Evolutionary conservation across 78 protist genomes (phyloP), one percentile per base, ranked within the genome.

Genomic region (Creolimax fragrantissima): DNA sequence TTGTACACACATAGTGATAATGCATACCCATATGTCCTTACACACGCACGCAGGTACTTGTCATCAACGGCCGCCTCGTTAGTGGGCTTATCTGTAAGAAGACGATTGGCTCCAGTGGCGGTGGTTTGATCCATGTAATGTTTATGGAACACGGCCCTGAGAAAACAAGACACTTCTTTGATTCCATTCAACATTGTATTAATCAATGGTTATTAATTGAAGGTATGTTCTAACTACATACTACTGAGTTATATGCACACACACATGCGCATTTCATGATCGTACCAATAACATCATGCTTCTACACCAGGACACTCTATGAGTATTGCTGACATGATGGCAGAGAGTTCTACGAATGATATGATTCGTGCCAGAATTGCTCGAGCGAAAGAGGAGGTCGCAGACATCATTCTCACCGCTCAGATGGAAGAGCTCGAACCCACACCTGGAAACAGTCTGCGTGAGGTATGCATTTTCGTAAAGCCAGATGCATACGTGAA

Each of bases 251-350:
- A n/a, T n/a, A n/a, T n/a, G n/a, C n/a, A n/a, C n/a, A n/a, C n/a
- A n/a, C n/a, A n/a, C n/a, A n/a, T n/a, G n/a, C n/a, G n/a, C n/a
- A n/a, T n/a, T n/a, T n/a, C n/a, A n/a, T n/a, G n/a, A n/a, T n/a
- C n/a, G n/a, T n/a, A n/a, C n/a, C n/a, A n/a, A n/a, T n/a, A n/a
- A n/a, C n/a, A n/a, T n/a, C n/a, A n/a, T n/a, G n/a, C n/a, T n/a
- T 24, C 74, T 17, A 58, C 24, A 32, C 11, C 74, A 58, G 74
- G 99, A 43, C 98, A 96, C 96, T 90, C 97, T 37, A 95, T 99
- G 32, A 99, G 99, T 84, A 96, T 99, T 47, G 93, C 95, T 3
- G 99, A 99, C 93, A 96, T 96, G 2, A 94, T 99, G 45, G 99
- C 99, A 42, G 96, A 94, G 92, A 81, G 81, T 4, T 92, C 41